Evolutionary conservation across 495 filamentous ascomycete genomes (phyloP).

Genomic region (Sporormia fimetaria): DNA sequence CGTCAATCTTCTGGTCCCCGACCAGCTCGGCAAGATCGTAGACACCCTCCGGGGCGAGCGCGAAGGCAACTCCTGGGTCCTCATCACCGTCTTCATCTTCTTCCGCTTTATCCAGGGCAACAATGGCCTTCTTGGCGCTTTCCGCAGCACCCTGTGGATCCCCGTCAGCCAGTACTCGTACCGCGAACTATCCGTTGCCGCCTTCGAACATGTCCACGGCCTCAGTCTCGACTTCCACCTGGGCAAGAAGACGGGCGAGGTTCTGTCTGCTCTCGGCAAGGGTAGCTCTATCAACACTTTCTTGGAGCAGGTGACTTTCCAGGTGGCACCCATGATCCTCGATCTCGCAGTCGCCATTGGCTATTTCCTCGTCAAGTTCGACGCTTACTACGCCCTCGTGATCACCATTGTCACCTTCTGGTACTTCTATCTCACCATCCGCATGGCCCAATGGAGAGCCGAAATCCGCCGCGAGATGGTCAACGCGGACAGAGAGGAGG

Average conservation of each 20-base stretch:
- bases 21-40: constrained; percentile 64
- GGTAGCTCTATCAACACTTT: constrained; percentile 94
- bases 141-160: constrained; percentile 80
- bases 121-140: constrained; percentile 72
- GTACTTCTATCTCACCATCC: constrained; percentile 90
- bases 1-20: constrained; percentile 70
- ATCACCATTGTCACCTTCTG: constrained; percentile 86
- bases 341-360: constrained; percentile 79
- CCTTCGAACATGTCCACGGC: constrained; percentile 93
- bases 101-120: constrained; percentile 79
- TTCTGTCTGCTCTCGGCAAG: constrained; percentile 88
- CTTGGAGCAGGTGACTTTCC: constrained; percentile 89
- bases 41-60: constrained; percentile 48
- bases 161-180: constrained; percentile 95
- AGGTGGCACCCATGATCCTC: constrained; percentile 86
- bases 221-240: constrained; percentile 94
- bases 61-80: constrained; percentile 46
- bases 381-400: constrained; percentile 85
- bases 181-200: constrained; percentile 81
- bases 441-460: constrained; percentile 86
- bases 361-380: constrained; percentile 70
- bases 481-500: constrained; percentile 85
- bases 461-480: constrained; percentile 87
- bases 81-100: constrained; percentile 66
- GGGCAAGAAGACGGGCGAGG: constrained; percentile 92